Percentiles rank a stretch among this genome's conserved stretches.
These are phyloP conservation scores for Pestalotiopsis sp. DNA, from an alignment of 2,329 filamentous ascomycete species.

Conservation along the genomic window DNA sequence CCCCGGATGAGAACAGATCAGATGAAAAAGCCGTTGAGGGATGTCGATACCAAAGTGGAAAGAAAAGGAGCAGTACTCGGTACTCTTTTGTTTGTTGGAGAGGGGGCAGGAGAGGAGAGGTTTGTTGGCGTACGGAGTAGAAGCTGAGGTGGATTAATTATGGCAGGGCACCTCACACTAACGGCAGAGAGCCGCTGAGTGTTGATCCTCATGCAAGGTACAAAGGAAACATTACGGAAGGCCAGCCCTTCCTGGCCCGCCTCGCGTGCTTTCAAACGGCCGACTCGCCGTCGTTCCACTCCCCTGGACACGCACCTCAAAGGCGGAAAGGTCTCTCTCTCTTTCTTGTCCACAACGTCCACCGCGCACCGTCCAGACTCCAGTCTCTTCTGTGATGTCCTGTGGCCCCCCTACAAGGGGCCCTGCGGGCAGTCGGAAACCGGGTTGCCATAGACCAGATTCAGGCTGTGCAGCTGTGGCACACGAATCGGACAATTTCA, in stretches of 20 bases:
- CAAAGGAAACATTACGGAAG: conserved; percentile 1
- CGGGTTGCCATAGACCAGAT: background rate
- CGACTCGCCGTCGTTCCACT: background rate
- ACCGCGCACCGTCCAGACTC: background rate
- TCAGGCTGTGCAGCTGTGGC: conserved; percentile 3
- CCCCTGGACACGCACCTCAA: background rate
- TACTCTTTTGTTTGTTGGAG: background rate
- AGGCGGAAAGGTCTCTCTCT: background rate
- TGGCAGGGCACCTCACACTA: background rate
- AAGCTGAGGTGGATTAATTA: background rate
- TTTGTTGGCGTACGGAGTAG: background rate
- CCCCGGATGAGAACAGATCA: background rate
- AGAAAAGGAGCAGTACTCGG: background rate
- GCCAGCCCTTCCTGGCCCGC: background rate
- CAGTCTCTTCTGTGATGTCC: background rate
- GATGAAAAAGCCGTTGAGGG: background rate
- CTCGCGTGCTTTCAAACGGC: conserved; percentile 2
- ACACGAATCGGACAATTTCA: conserved; percentile 7
- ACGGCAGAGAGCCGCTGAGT: background rate
- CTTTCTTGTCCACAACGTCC: no score
- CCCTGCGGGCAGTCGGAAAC: background rate
- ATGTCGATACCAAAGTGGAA: background rate
- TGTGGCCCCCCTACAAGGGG: background rate
- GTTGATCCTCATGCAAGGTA: conserved; percentile 9
- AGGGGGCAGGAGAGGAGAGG: background rate